Evolutionary conservation across 805 yeast genomes (phyloP), one percentile per base, ranked within the genome.

Genomic region (Schwanniomyces vanrijiae): DNA sequence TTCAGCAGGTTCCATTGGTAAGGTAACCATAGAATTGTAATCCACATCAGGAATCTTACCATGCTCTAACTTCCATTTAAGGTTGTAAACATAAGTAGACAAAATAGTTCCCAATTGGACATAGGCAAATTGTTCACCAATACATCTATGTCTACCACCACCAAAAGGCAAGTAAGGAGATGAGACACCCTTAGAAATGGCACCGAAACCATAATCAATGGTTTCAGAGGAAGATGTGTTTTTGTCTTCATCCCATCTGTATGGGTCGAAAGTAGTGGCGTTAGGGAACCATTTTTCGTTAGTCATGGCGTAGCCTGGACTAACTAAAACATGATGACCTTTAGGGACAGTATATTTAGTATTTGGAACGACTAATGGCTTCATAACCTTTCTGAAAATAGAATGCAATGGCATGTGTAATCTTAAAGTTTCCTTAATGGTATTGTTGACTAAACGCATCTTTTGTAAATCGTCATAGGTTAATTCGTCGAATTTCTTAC

Each of bases 71-170:
- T 77, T 76, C 96, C 96, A 91, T 65, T 79, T 85, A 64, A 88
- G 71, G 51, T 86, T 83, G 68, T 84, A 86, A 28, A 92, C 78
- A 64, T 76, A 88, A 14, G 90, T 81, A 33, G 88, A 71, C 62
- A 94, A 74, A 50, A 94, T 76, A 42, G 94, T 84, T 42, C 96
- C 96, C 55, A 94, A 80, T 76, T 94, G 99, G 55, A 86, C 83
- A 68, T 84, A 89, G 21, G 99, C 99, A 73, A 94, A 94, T 66
- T 92, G 98, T 72, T 94, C 99, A 65, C 99, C 99, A 62, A 94
- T 92, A 74, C 99, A 94, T 75, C 99, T 87, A 69, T 94, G 99
- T 79, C 99, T 88, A 56, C 99, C 99, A 69, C 98, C 99, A 58
- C 99, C 99, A 62, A 94, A 94, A 46, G 99, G 99, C 65, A 94